These are phyloP conservation scores for Diaporthe humulicola DNA, from an alignment of 2,329 filamentous ascomycete species.

Conservation along the genomic window DNA sequence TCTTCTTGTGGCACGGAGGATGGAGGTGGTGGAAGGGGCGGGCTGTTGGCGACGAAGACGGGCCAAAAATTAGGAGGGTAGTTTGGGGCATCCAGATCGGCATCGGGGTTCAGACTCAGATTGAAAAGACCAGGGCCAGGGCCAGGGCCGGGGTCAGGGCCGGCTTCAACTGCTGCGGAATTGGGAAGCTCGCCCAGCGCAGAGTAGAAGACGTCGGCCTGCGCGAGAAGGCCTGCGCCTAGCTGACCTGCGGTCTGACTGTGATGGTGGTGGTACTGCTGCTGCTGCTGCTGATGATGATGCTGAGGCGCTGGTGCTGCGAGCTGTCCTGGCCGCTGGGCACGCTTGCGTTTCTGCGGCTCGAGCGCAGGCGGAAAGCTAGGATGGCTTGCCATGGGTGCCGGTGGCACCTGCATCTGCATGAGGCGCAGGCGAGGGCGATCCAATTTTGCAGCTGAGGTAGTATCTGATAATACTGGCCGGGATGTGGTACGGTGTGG, in stretches of 20 bases:
- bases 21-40: not conserved
- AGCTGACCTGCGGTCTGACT: not conserved
- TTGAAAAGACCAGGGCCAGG: not conserved
- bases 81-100: not conserved
- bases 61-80: not conserved
- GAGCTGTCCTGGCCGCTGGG: conserved; percentile 1
- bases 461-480: not conserved
- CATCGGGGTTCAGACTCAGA: not conserved
- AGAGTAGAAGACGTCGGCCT: not conserved
- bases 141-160: not conserved
- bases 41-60: not conserved
- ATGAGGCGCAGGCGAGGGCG: conserved; percentile 3
- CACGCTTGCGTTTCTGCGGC: not conserved
- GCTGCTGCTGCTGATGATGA: not conserved
- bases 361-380: not conserved
- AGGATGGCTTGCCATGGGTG: not conserved
- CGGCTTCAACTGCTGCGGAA: not conserved
- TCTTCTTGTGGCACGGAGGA: not conserved
- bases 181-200: not conserved
- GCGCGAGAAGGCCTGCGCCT: not conserved
- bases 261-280: not conserved
- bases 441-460: conserved; percentile 2
- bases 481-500: not conserved
- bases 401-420: not conserved
- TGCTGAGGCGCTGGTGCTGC: not conserved